Base-by-base conservation (phyloP, 179 eudicot genomes). In the Camellia oleifera region DNA sequence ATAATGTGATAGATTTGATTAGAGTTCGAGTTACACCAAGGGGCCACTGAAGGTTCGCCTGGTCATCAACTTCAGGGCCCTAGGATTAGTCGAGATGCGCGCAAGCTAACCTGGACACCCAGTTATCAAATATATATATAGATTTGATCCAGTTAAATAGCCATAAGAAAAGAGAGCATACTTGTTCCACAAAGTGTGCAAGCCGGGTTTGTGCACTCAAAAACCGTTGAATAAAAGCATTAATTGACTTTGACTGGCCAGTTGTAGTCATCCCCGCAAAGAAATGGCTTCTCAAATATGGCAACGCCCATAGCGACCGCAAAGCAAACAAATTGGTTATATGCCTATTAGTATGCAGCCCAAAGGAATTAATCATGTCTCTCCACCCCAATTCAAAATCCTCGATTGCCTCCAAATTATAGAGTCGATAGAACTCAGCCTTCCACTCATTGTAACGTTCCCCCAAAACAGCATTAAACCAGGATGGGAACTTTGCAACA, bases 401-500 rank as follows among this genome's bases (percentile, higher is more conserved):
- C 72, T 94, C 94, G 77, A 94, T 73, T 57, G 87, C 82, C 76
- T 94, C 98, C 78, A 96, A 73, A 82, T 90, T 91, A 82, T 94
- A 94, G 0, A 96, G 94, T 76, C 93, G 89, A 80, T 89, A 88
- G 81, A 96, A 96, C 85, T 94, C 99, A 32, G 87, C 86, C 88
- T 94, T 94, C 99, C 99, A 96, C 79, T 91, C 98, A 82, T 91
- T 94, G 87, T 96, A 94, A 50, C 94, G 89, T 69, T 92, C 97
- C 73, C 99, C 97, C 50, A 96, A 75, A 78, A 94, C 90, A 82
- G 99, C 93, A 90, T 90, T 94, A 78, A 96, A 96, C 99, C 99
- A 96, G 50, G 98, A 94, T 5, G 98, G 97, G 79, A 94, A 96
- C 88, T 96, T 96, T 32, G 94, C 91, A 79, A 89, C 90, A 53